Evolutionary conservation across 331 rosid species (phyloP).

Genomic region (Stylosanthes scabra): DNA sequence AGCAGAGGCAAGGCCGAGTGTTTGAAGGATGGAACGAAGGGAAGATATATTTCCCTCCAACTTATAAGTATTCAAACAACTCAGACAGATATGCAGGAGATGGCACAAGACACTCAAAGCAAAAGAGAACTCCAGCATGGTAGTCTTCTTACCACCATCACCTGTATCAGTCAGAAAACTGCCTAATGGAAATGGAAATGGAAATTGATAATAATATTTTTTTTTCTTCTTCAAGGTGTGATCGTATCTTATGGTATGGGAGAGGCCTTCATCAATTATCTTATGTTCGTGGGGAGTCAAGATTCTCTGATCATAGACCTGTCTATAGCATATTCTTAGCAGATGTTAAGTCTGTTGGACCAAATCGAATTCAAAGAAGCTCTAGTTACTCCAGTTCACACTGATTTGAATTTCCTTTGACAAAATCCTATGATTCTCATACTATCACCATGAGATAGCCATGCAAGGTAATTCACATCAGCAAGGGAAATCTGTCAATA

Average conservation of each 20-base stretch:
- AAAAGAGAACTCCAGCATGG: constrained; percentile 99
- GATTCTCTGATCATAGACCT: constrained; percentile 97
- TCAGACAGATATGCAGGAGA: constrained; percentile 98
- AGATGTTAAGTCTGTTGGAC: constrained; percentile 77
- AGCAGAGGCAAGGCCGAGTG: constrained; percentile 77
- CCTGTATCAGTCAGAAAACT: constrained; percentile 5
- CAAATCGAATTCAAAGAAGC: constrained; percentile 69
- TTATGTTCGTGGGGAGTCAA: constrained; percentile 95
- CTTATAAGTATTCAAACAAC: constrained; percentile 91
- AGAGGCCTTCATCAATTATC: constrained; percentile 86
- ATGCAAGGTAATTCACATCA: constrained; percentile 48
- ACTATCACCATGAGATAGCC: constrained; percentile 30
- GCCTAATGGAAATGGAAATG: constrained; percentile 2
- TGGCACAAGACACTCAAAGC: constrained; percentile 64
- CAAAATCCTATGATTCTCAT: constrained; percentile 26
- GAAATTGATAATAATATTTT: constrained; percentile 25
- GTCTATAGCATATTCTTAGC: constrained; percentile 83
- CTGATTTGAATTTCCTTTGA: constrained; percentile 63
- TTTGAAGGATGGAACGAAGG: constrained; percentile 96
- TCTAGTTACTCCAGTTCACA: constrained; percentile 69
- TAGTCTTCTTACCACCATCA: constrained; percentile 42
- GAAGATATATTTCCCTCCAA: constrained; percentile 93
- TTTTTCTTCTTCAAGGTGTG: constrained; percentile 77
- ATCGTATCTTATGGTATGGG: constrained; percentile 94
- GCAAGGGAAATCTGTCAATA: constrained; percentile 22